Evolutionary conservation across 441 rosid species (phyloP).

Genomic region (Macaranga tanarius): DNA sequence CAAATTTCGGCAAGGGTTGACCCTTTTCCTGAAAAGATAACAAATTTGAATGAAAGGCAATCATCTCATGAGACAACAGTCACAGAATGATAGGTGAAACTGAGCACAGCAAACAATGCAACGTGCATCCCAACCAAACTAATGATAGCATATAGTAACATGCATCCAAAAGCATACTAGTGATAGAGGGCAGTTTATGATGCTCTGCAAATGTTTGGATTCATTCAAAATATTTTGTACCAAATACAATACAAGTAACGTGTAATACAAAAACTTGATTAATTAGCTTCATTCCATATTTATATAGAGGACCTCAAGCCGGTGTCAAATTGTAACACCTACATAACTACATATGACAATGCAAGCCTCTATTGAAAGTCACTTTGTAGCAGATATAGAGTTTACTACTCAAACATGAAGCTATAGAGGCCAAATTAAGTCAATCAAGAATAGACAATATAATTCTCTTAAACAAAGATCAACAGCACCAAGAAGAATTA

Average conservation of each 20-base stretch:
- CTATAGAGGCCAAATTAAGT: not conserved
- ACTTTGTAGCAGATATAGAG: not conserved
- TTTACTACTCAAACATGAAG: not conserved
- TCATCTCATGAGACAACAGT: not conserved
- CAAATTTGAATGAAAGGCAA: not conserved
- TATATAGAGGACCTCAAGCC: not conserved
- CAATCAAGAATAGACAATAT: too few species aligned
- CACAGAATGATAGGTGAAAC: not conserved
- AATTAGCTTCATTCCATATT: not conserved
- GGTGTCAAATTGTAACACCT: not conserved
- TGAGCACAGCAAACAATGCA: not conserved
- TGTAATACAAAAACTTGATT: not conserved
- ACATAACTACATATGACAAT: not conserved
- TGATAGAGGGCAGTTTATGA: not conserved
- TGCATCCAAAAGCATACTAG: too few species aligned
- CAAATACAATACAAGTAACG: not conserved
- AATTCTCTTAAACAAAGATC: not conserved
- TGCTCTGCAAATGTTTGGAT: not conserved
- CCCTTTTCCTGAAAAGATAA: constrained; percentile 57
- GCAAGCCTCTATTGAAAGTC: not conserved
- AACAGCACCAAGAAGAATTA: not conserved
- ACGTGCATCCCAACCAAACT: constrained; percentile 6
- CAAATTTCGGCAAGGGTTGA: constrained; percentile 85
- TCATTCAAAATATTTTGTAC: not conserved
- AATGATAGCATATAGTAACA: not conserved